Evolutionary conservation across 2,329 filamentous ascomycete genomes (phyloP), one percentile per base, ranked within the genome.

Genomic region (Ascochyta lentis): DNA sequence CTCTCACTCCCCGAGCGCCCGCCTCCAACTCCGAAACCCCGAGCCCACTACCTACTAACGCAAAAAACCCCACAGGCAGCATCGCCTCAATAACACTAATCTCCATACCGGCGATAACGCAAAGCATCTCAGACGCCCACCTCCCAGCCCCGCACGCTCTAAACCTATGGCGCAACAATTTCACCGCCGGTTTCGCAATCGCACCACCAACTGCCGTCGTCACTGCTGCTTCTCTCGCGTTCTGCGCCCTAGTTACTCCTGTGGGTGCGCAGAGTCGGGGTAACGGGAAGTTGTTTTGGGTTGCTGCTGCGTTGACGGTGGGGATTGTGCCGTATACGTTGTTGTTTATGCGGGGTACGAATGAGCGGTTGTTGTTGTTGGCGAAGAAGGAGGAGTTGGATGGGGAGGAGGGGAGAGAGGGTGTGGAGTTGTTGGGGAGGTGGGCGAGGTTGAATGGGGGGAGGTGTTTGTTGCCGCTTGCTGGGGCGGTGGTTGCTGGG

Each of bases 381-480:
- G 40, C 43, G 26, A 22, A 26, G 23, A 40, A 40, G 44, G 43
- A 47, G 10, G 43, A 35, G 13, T 23, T 47, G 37, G 23, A 24
- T 4, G 15, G 1, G 0, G 15, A 23, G 3, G 43, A 37, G 15
- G 19, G 26, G 4, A 12, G 12, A 6, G 43, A 48, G 16, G 24
- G 29, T 16, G 42, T 22, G 12, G 38, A 8, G 8, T 24, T 48
- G 23, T 10, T 54, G 19, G 16, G 29, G 31, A 13, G 26, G 9
- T 54, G 50, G 50, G 13, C 1, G 6, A 19, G 13, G 3, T 23
- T 54, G 6, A 54, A 54, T 16, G 24, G 10, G 12, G 15, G 38
- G 31, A 48, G 50, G 50, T 26, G 50, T 24, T 15, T 48, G 38
- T 26, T 54, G 43, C 50, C 50, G 10, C 24, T 54, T 33, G 38